Base-by-base conservation (phyloP, 768 basidiomycete species). In the Lactarius vividus region DNA sequence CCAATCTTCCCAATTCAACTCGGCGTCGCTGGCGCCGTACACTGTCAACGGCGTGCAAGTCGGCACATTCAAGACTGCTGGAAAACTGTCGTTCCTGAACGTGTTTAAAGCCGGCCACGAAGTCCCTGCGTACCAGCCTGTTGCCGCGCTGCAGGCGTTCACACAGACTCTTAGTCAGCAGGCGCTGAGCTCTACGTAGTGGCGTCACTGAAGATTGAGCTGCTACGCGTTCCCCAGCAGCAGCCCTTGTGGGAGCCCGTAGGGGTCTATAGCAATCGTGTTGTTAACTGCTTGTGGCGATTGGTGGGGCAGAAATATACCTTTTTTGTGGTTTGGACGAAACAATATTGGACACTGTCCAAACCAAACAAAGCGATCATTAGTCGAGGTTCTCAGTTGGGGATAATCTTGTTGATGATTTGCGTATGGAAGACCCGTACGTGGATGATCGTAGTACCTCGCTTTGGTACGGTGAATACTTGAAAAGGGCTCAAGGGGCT, bases 61-160 rank as follows among this genome's bases (percentile, higher is more conserved):
- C 23, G 83, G 81, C 3, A 73, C 79, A 42, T 82, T 74, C 73
- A 83, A 84, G 73, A 82, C 80, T 52, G 81, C 82, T 9, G 82
- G 82, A 2, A 80, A 74, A 0, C 72, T 77, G 64, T 81, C 82
- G 4, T 83, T 82, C 66, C 62, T 84, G 23, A 75, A 81, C 5
- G 76, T 82, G 33, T 80, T 73, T 53, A 80, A 79, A 3, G 79
- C 82, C 20, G 82, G 81, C 28, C 64, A 65, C 40, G 39, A 33
- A 28, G 46, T 70, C 33, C 61, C 69, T n/a, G 69, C 69, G 46
- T 70, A 69, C 52, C 33, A 69, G 55, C 62, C 57, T 0, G 49
- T 54, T 23, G 39, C 56, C 5, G 61, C 67, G 4, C 57, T 70
- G 9, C 69, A 70, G 46, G 46, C 64, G 2, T 70, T 69, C 62